Conservation (phyloP, 202 grass and related monocot genomes). For the Panicum hallii region DNA sequence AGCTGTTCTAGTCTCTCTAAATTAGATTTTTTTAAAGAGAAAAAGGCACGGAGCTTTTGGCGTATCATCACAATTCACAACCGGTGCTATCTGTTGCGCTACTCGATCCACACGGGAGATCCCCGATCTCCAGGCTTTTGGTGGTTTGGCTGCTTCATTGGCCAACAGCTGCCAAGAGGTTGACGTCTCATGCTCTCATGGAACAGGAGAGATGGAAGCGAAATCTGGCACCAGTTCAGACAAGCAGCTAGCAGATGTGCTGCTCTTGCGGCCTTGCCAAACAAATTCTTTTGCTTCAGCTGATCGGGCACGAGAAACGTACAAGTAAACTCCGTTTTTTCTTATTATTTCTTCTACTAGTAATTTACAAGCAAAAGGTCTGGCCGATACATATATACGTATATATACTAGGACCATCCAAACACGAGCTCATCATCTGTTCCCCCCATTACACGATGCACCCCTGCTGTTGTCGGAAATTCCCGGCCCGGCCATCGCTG, state of each 20-base stretch:
- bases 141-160: conserved; percentile 18
- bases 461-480: conserved; percentile 37
- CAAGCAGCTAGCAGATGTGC: neutral
- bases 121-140: conserved; percentile 8
- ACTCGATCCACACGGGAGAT: conserved; percentile 33
- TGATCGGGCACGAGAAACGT: neutral
- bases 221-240: conserved; percentile 11
- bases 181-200: conserved; percentile 36
- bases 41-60: conserved; percentile 35
- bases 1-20: neutral
- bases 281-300: conserved; percentile 14
- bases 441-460: conserved; percentile 31
- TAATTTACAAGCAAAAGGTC: conserved; percentile 65
- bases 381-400: conserved; percentile 36
- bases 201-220: conserved; percentile 28
- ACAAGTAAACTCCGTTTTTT: conserved; percentile 42
- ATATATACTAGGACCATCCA: conserved; percentile 36
- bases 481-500: conserved; percentile 34
- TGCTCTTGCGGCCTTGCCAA: conserved; percentile 16
- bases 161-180: conserved; percentile 36
- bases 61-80: conserved; percentile 10
- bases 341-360: conserved; percentile 46
- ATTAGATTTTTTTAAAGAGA: neutral
- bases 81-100: neutral
- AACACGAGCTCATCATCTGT: conserved; percentile 21